phyloP scores from a whole-genome alignment of 192 early-diverging fungal species.

The Podila minutissima region DNA sequence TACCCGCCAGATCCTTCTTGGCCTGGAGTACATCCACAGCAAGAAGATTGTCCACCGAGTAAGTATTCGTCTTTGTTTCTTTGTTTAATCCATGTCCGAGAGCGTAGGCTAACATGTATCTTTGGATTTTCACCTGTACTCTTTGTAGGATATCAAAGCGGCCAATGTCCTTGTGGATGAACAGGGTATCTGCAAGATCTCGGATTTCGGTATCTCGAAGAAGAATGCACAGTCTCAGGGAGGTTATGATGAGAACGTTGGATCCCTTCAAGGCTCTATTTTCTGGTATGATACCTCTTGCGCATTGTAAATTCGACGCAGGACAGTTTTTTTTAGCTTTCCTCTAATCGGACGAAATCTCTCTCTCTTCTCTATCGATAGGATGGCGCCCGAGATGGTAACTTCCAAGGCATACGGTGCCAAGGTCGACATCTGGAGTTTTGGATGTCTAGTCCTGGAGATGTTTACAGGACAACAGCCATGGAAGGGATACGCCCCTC shows the following conservation, averaged over 20 bases:
- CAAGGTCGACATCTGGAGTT: slow-evolving; percentile 94
- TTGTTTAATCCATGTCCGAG: background rate
- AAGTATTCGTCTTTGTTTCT: slow-evolving; percentile 26
- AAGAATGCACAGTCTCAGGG: slow-evolving; percentile 58
- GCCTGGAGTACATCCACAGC: slow-evolving; percentile 88
- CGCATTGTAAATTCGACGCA: background rate
- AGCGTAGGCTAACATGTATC: background rate
- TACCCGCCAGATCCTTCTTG: slow-evolving; percentile 83
- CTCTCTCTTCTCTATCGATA: background rate
- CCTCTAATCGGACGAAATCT: background rate
- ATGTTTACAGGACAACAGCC: slow-evolving; percentile 93
- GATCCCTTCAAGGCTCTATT: slow-evolving; percentile 78
- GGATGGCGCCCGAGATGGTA: slow-evolving; percentile 97
- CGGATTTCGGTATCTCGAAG: slow-evolving; percentile 97
- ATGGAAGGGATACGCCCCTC: slow-evolving; percentile 67
- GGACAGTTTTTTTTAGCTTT: background rate
- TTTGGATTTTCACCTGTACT: background rate
- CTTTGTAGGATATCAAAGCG: slow-evolving; percentile 77
- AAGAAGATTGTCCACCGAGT: slow-evolving; percentile 77
- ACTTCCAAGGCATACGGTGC: slow-evolving; percentile 83
- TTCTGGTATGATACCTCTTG: slow-evolving; percentile 61
- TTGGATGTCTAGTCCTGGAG: slow-evolving; percentile 91
- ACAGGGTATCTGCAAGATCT: slow-evolving; percentile 92
- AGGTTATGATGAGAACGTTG: slow-evolving; percentile 42
- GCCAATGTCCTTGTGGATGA: slow-evolving; percentile 84